Percentiles rank a stretch among this genome's conserved stretches.
phyloP scores from a whole-genome alignment of 257 asterid genomes.

The Solanum bulbocastanum region DNA sequence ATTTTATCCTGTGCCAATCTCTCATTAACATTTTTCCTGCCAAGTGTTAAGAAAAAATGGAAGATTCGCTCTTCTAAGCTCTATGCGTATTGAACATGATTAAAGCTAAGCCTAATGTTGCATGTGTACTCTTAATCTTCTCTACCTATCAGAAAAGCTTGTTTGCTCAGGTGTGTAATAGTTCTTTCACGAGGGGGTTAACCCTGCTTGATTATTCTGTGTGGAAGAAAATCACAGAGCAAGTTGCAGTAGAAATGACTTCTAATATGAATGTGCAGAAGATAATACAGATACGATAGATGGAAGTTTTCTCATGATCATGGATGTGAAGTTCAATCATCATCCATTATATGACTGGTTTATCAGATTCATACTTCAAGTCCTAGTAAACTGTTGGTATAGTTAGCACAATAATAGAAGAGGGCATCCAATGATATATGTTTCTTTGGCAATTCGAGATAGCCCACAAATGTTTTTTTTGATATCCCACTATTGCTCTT shows the following conservation, averaged over 20 bases:
- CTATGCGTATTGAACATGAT: background rate
- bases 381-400: background rate
- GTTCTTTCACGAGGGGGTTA: background rate
- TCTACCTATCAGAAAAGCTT: background rate
- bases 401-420: background rate
- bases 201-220: background rate
- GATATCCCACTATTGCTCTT: background rate
- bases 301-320: background rate
- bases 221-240: background rate
- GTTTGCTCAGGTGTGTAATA: background rate
- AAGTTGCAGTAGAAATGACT: background rate
- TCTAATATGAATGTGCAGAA: background rate
- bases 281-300: background rate
- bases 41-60: background rate
- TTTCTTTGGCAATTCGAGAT: background rate
- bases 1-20: background rate
- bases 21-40: background rate
- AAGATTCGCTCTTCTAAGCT: background rate
- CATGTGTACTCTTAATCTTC: background rate
- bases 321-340: background rate
- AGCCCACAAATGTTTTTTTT: background rate
- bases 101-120: background rate
- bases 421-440: background rate
- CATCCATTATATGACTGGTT: background rate
- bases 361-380: background rate